A percentile compares a stretch with the other conserved stretches of the same genome.
phyloP scores from a whole-genome alignment of 2,329 filamentous ascomycete species.

The Colletotrichum falcatum region DNA sequence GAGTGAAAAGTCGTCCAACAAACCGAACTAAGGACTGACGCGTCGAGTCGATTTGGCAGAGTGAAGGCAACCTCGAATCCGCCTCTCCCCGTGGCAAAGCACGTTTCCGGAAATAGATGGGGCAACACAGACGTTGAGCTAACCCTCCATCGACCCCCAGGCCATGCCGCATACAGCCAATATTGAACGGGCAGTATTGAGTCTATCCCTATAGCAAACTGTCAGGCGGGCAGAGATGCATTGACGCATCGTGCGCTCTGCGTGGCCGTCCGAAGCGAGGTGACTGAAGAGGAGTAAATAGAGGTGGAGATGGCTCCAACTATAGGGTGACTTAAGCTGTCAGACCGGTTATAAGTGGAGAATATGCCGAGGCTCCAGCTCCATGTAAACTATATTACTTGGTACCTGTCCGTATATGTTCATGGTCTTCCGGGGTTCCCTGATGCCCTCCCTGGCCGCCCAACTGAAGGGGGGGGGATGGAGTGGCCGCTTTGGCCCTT shows the following conservation, averaged over 20 bases:
- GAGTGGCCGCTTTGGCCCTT: slow-evolving; percentile 8
- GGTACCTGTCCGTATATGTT: background rate
- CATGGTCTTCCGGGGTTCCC: slow-evolving; percentile 21
- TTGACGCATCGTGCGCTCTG: slow-evolving; percentile 11
- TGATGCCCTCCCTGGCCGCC: slow-evolving; percentile 12
- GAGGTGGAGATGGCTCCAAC: slow-evolving; percentile 33
- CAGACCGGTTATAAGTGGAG: slow-evolving; percentile 41
- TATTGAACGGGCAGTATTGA: background rate
- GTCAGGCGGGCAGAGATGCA: background rate
- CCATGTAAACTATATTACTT: too few species aligned
- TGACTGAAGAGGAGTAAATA: slow-evolving; percentile 31
- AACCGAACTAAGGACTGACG: slow-evolving; percentile 21
- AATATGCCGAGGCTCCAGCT: slow-evolving; percentile 18
- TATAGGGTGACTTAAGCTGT: slow-evolving; percentile 35
- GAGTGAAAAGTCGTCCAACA: slow-evolving; percentile 1
- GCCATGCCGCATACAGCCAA: slow-evolving; percentile 20
- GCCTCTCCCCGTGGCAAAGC: too few species aligned
- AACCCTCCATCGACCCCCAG: background rate
- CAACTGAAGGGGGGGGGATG: slow-evolving; percentile 2
- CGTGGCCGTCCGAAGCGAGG: slow-evolving; percentile 11
- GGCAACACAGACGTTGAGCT: slow-evolving; percentile 20
- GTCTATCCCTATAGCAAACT: background rate
- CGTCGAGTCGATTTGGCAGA: slow-evolving; percentile 10
- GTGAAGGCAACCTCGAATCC: slow-evolving; percentile 13
- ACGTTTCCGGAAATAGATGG: slow-evolving; percentile 2